A percentile compares a stretch with the other conserved stretches of the same genome.
Evolutionary conservation across 2,329 filamentous ascomycete species (phyloP).

Genomic region (Verticillium albo-atrum): DNA sequence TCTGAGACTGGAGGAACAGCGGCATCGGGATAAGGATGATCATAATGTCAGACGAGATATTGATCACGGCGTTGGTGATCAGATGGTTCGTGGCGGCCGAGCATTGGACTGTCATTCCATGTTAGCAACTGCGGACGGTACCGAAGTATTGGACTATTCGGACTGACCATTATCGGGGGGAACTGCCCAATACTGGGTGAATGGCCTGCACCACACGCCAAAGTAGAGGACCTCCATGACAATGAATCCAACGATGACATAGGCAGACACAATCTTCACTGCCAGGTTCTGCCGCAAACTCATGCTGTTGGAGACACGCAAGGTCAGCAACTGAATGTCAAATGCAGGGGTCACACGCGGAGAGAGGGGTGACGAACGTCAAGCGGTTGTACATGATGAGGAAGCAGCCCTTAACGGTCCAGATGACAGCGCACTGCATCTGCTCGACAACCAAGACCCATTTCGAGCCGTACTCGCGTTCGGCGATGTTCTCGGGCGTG

Average conservation of each 20-base stretch:
- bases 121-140: no score
- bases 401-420: constrained; percentile 52
- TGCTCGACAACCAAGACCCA: constrained; percentile 59
- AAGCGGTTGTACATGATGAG: constrained; percentile 53
- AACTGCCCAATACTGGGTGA: constrained; percentile 53
- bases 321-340: background rate
- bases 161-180: constrained; percentile 41
- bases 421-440: constrained; percentile 56
- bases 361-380: constrained; percentile 26
- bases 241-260: constrained; percentile 42
- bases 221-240: constrained; percentile 46
- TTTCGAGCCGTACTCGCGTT: constrained; percentile 51
- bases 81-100: constrained; percentile 52
- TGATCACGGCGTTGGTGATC: constrained; percentile 54
- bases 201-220: constrained; percentile 51
- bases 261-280: constrained; percentile 44
- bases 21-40: constrained; percentile 56
- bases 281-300: constrained; percentile 40
- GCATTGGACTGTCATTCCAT: constrained; percentile 41
- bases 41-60: constrained; percentile 55
- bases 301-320: constrained; percentile 22
- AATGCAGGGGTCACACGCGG: background rate
- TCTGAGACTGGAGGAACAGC: constrained; percentile 42
- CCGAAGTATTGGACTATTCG: no score
- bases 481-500: constrained; percentile 36